A percentile compares a stretch with the other conserved stretches of the same genome.
phyloP scores from a whole-genome alignment of 805 yeast species.

The Vanderwaltozyma tropicalis region DNA sequence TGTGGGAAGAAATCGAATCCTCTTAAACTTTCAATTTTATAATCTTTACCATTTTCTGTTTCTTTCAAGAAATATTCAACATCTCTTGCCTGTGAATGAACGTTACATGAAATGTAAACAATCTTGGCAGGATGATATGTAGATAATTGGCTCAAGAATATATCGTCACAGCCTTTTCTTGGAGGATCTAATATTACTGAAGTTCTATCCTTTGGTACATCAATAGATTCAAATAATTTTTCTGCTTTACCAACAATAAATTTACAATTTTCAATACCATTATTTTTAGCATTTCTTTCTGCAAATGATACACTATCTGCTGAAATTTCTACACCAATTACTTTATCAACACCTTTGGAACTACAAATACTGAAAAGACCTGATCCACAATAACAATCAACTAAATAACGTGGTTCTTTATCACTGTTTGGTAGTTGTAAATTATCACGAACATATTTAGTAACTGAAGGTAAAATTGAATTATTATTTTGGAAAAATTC shows the following conservation, averaged over 20 bases:
- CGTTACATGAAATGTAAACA: conserved; percentile 95
- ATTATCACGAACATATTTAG: conserved; percentile 69
- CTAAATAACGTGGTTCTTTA: conserved; percentile 52
- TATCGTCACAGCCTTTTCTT: conserved; percentile 90
- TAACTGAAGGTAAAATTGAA: conserved; percentile 75
- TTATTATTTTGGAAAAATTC: conserved; percentile 96
- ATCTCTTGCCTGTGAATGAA: conserved; percentile 95
- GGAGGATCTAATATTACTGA: conserved; percentile 95
- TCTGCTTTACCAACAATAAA: conserved; percentile 92
- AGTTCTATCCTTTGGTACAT: conserved; percentile 65
- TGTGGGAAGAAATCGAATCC: conserved; percentile 97
- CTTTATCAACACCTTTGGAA: conserved; percentile 68
- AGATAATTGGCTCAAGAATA: conserved; percentile 75
- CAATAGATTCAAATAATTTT: conserved; percentile 67
- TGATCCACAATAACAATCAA: conserved; percentile 94
- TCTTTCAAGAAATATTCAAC: conserved; percentile 67
- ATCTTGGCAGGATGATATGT: conserved; percentile 75
- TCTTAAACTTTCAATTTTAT: conserved; percentile 68
- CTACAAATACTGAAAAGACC: conserved; percentile 88
- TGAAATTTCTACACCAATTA: conserved; percentile 88
- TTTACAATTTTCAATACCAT: conserved; percentile 65
- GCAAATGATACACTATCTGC: conserved; percentile 90
- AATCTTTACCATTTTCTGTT: conserved; percentile 50
- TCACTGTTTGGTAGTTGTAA: conserved; percentile 39
- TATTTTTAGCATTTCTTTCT: conserved; percentile 62